Evolutionary conservation across 352 stramenopile species (phyloP), one percentile per base, ranked within the genome.

Genomic region (Globisporangium nagaii): DNA sequence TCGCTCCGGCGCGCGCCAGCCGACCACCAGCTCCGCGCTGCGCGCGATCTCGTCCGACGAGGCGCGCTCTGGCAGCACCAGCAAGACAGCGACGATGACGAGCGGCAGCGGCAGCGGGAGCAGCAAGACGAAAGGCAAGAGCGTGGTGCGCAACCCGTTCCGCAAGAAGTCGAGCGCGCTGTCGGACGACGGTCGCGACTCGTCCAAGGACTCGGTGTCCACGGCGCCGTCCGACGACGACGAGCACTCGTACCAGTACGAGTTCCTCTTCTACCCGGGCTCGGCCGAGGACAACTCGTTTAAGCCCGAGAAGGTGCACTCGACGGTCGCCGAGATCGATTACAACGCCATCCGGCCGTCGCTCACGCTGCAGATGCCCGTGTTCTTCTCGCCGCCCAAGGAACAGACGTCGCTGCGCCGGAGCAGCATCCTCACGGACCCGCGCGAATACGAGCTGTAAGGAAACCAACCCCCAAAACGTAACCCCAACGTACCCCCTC

Each of bases 201-300:
- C 52, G 37, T 57, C 51, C 12, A 51, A 42, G 25, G 48, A 62
- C 24, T 62, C 56, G 39, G 46, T 56, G 17, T 46, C 39, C 37
- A 62, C 60, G 6, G 68, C 67, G 53, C 58, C 75, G 24, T 55
- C 69, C 13, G 46, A 80, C 22, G 70, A 76, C 19, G 53, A 58
- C 1, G 47, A 19, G 13, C 57, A 72, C 20, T 58, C 49, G 17
- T 41, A 60, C 17, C 68, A 37, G 10, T 47, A 71, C 25, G 66
- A 68, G 22, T 90, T 88, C 52, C 45, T 86, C 19, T 82, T 90
- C 52, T 90, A 79, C 50, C 60, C 75, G 7, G 79, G 79, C 19
- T 87, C 63, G n/a, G 79, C 85, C 7, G 45, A 58, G 7, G 66
- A 80, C 46, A 65, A 56, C 28, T 62, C 68, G 37, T 86, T 86